phyloP scores from a whole-genome alignment of 176 grass and related monocot genomes.

The Rhynchospora pubera region DNA sequence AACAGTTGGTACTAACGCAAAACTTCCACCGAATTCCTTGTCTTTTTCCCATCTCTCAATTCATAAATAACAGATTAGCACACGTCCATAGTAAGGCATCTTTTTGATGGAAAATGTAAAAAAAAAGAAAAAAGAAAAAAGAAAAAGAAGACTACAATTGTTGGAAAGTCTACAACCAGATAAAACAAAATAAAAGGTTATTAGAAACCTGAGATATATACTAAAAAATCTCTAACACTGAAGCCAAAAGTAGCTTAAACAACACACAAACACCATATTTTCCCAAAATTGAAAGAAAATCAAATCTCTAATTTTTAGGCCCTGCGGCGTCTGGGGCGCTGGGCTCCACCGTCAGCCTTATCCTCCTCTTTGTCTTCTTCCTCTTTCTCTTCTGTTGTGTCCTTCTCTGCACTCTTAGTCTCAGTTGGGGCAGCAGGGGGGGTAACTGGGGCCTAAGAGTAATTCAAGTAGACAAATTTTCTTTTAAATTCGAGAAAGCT shows the following conservation, averaged over 20 bases:
- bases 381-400: background rate
- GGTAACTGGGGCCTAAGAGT: conserved; percentile 25
- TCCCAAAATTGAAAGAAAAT: conserved; percentile 22
- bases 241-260: conserved; percentile 7
- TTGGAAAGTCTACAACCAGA: background rate
- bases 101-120: background rate
- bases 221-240: conserved; percentile 12
- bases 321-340: conserved; percentile 57
- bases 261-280: conserved; percentile 9
- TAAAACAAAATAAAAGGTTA: background rate
- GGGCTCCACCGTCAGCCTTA: conserved; percentile 39
- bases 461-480: background rate
- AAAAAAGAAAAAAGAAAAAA: no score
- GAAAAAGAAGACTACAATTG: background rate
- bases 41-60: background rate
- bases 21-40: background rate
- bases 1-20: background rate
- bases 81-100: background rate
- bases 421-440: conserved; percentile 2
- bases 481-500: background rate
- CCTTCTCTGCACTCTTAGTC: background rate
- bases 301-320: conserved; percentile 19
- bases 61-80: conserved; percentile 2
- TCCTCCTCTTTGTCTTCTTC: conserved; percentile 45
- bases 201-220: conserved; percentile 21